Evolutionary conservation across 441 rosid species (phyloP).

Genomic region (Populus hybrid): DNA sequence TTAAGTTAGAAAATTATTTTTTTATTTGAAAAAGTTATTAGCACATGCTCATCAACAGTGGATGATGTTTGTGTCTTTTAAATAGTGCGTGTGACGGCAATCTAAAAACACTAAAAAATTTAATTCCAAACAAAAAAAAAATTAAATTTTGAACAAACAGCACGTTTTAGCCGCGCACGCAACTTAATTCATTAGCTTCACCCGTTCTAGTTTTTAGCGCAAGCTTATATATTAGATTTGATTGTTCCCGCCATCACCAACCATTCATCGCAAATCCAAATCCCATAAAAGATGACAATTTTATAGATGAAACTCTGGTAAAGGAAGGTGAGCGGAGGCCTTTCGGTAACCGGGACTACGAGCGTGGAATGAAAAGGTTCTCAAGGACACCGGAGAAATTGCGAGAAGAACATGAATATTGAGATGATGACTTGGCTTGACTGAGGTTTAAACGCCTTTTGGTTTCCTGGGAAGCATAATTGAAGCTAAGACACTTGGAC

Average conservation of each 20-base stretch:
- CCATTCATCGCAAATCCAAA: neutral
- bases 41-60: too few relatives aligned
- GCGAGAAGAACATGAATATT: neutral
- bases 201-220: neutral
- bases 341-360: too few relatives aligned
- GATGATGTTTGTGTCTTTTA: rapidly evolving
- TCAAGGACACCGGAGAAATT: neutral
- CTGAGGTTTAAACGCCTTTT: neutral
- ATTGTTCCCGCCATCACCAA: neutral
- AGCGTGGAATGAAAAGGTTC: too few relatives aligned
- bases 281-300: neutral
- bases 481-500: neutral
- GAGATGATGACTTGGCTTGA: neutral
- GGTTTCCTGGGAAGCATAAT: neutral
- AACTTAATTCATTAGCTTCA: too few relatives aligned
- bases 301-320: neutral
- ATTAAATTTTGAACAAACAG: too few relatives aligned
- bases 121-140: too few relatives aligned
- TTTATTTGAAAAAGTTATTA: too few relatives aligned
- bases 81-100: rapidly evolving
- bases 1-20: too few relatives aligned
- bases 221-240: neutral
- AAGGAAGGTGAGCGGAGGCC: too few relatives aligned
- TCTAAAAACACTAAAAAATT: too few relatives aligned
- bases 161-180: too few relatives aligned